These are phyloP conservation scores for Globisporangium apiculatum DNA, from an alignment of 352 stramenopile genomes.

Conservation along the genomic window DNA sequence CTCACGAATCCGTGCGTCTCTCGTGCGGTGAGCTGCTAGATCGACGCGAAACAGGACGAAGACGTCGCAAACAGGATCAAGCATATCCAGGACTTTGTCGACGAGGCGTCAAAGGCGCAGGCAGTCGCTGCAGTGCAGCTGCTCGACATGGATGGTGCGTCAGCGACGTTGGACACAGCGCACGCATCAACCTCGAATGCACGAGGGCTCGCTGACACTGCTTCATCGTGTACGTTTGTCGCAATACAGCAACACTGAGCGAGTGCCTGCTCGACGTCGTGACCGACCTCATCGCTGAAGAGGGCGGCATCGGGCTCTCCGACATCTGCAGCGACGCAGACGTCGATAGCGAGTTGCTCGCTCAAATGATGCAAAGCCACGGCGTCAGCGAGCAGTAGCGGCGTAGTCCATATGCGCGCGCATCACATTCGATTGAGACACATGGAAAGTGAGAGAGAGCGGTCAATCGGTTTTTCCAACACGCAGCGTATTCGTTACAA, in stretches of 20 bases:
- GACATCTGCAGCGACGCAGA: slow-evolving; percentile 4
- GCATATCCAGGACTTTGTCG: slow-evolving; percentile 11
- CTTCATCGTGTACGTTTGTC: neutral
- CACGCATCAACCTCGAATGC: no score
- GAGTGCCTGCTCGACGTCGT: slow-evolving; percentile 16
- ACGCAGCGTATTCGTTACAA: slow-evolving; percentile 16
- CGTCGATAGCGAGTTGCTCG: slow-evolving; percentile 9
- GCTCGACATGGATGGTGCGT: slow-evolving; percentile 12
- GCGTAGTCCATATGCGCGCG: no score
- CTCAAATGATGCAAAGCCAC: slow-evolving; percentile 6
- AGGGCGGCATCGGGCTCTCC: slow-evolving; percentile 12
- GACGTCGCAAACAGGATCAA: slow-evolving; percentile 9
- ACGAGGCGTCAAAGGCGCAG: slow-evolving; percentile 3
- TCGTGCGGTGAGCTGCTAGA: neutral
- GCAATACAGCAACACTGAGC: slow-evolving; percentile 8
- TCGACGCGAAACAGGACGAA: slow-evolving; percentile 3
- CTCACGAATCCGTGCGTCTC: neutral
- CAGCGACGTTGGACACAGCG: no score
- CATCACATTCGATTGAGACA: no score
- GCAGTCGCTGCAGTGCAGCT: slow-evolving; percentile 1
- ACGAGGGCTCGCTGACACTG: no score
- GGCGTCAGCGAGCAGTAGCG: slow-evolving; percentile 4
- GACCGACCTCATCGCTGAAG: slow-evolving; percentile 16
- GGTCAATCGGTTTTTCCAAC: slow-evolving; percentile 1
- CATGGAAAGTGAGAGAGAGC: neutral